phyloP scores from a whole-genome alignment of 176 grass and related monocot genomes.

The Secale cereale region DNA sequence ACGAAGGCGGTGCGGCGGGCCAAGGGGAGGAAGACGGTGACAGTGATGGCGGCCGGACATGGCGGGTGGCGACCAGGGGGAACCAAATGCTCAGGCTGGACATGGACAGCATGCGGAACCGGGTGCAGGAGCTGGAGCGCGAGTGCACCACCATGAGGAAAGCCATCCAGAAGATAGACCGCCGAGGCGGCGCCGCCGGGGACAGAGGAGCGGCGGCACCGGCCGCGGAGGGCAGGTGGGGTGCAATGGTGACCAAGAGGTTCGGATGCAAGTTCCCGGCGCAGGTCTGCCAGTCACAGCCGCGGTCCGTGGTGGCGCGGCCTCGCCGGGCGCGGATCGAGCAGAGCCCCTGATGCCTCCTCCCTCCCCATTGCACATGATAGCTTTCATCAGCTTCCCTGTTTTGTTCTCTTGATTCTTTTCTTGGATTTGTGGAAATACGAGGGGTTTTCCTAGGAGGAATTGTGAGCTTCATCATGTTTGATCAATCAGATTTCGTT shows the following conservation, averaged over 20 bases:
- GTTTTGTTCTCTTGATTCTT: constrained; percentile 47
- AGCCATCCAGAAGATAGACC: constrained; percentile 79
- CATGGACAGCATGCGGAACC: constrained; percentile 95
- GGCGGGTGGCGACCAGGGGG: constrained; percentile 53
- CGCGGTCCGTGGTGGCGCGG: constrained; percentile 65
- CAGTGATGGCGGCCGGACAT: constrained; percentile 32
- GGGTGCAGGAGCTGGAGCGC: constrained; percentile 91
- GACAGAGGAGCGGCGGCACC: neutral
- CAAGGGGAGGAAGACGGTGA: constrained; percentile 40
- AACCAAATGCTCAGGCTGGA: constrained; percentile 94
- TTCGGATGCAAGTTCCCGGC: constrained; percentile 91
- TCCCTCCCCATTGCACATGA: neutral
- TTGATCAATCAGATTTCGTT: neutral
- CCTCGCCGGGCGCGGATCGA: constrained; percentile 61
- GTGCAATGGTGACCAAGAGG: constrained; percentile 50
- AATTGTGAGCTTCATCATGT: constrained; percentile 11
- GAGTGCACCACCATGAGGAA: constrained; percentile 94
- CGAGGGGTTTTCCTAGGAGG: constrained; percentile 9
- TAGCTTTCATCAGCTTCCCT: constrained; percentile 27
- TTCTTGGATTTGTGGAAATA: constrained; percentile 44
- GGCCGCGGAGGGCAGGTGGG: constrained; percentile 48
- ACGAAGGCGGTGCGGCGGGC: constrained; percentile 39
- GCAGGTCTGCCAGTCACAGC: constrained; percentile 90
- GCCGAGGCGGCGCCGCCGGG: constrained; percentile 4
- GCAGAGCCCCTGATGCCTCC: constrained; percentile 60